Base-by-base conservation (phyloP, 2,329 filamentous ascomycete species). In the Botrytis byssoidea region DNA sequence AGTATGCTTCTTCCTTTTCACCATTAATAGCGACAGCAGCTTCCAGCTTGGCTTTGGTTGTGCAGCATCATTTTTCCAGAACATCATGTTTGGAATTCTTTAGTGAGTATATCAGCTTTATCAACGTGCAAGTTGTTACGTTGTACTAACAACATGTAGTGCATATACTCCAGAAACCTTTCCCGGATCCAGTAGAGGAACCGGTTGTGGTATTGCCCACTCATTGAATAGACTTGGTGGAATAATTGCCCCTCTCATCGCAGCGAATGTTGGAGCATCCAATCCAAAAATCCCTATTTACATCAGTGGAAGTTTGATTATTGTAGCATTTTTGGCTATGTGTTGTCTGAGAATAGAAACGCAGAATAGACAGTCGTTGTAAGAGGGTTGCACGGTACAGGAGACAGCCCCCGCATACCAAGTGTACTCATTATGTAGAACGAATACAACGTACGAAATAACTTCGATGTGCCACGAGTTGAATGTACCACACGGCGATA, bases 81-180 rank as follows among this genome's bases (percentile, higher is more conserved):
- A 92, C 79, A 91, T 92, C 82, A 92, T 92, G 89, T 93, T 93
- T 82, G 91, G 91, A 73, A 90, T 93, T 1, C 83, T 94, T 1
- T 94, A 93, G 70, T 72, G 57, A 67, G 70, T 72, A n/a, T 12
- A 55, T 42, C n/a, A 22, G 9, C 22, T 32, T n/a, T 48, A 4
- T 42, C 25, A 7, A 57, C 40, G 48, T 25, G 48, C 1, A 7
- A 20, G 1, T 57, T 57, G 25, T 22, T 32, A 22, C 35, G 46
- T 59, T 35, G n/a, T 72, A 57, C 60, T 72, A 44, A 72, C 46
- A 44, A 42, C 14, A n/a, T 57, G 29, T 25, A 72, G 70, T 80
- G 90, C 91, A 12, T 94, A 93, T 80, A 93, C 92, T 0, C 92
- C 92, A 0, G 92, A 94, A 79, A 88, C 93, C 42, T 93, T 94